Percentiles rank a stretch among this genome's conserved stretches.
Evolutionary conservation across 2,329 filamentous ascomycete genomes (phyloP).

Genomic region (Elsinoe necatrix): DNA sequence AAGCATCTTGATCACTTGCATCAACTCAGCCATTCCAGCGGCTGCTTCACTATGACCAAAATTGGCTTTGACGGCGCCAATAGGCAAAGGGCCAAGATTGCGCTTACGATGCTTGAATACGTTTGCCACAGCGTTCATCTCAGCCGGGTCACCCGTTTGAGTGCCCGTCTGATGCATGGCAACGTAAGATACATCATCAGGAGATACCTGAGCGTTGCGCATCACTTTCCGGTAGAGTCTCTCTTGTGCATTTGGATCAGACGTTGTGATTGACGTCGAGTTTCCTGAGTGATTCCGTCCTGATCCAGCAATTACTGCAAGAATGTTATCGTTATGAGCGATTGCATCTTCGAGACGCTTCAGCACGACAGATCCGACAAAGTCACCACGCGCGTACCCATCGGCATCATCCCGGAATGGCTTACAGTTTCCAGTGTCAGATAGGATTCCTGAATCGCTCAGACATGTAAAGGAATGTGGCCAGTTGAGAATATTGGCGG

Average conservation of each 20-base stretch:
- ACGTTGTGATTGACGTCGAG: slow-evolving; percentile 24
- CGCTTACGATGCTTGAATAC: slow-evolving; percentile 18
- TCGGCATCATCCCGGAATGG: slow-evolving; percentile 23
- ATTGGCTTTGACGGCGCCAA: slow-evolving; percentile 26
- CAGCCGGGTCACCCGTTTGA: slow-evolving; percentile 27
- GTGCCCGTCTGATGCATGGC: slow-evolving; percentile 31
- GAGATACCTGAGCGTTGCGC: slow-evolving; percentile 21
- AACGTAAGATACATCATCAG: slow-evolving; percentile 23
- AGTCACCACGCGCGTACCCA: slow-evolving; percentile 27
- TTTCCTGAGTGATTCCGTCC: slow-evolving; percentile 24
- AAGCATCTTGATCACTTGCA: slow-evolving; percentile 59
- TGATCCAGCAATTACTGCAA: slow-evolving; percentile 22
- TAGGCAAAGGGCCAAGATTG: slow-evolving; percentile 18
- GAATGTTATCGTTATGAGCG: slow-evolving; percentile 27
- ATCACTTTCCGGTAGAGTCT: slow-evolving; percentile 19
- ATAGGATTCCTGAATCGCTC: slow-evolving; percentile 23
- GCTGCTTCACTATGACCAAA: slow-evolving; percentile 26
- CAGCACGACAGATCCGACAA: slow-evolving; percentile 23
- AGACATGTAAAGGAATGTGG: slow-evolving; percentile 24
- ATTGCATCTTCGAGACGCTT: slow-evolving; percentile 28
- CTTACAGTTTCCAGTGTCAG: slow-evolving; percentile 19
- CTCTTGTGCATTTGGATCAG: slow-evolving; percentile 20
- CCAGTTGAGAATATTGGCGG: slow-evolving; percentile 24
- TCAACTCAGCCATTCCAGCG: slow-evolving; percentile 44
- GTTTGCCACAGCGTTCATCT: slow-evolving; percentile 23